These are phyloP conservation scores for Paecilomyces niveus DNA, from an alignment of 2,329 filamentous ascomycete genomes.

Conservation along the genomic window DNA sequence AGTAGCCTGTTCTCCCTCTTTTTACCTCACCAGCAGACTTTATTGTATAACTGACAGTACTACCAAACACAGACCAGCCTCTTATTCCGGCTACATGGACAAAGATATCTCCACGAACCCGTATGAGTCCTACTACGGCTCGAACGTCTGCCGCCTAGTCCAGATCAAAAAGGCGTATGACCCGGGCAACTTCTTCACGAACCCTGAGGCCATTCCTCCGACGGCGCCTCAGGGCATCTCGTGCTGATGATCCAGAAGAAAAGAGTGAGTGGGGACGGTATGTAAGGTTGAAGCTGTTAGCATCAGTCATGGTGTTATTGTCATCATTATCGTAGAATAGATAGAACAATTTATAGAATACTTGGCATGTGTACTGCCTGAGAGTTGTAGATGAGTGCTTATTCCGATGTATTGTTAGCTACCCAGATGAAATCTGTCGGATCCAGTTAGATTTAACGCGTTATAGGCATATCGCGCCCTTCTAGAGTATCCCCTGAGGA, in stretches of 20 bases:
- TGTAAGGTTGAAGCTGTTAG: not conserved
- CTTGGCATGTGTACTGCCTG: not conserved
- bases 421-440: not conserved
- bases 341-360: not conserved
- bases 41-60: not conserved
- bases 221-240: not conserved
- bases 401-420: not conserved
- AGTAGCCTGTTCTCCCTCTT: not conserved
- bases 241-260: not conserved
- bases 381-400: not conserved
- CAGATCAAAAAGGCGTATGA: not conserved
- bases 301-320: not conserved
- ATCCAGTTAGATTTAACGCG: not conserved
- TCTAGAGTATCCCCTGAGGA: not conserved
- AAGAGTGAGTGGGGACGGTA: too few species aligned
- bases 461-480: not conserved
- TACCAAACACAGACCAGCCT: conserved; percentile 1
- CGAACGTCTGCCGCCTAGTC: conserved; percentile 5
- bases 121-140: conserved; percentile 6
- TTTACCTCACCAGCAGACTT: not conserved
- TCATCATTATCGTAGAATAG: not conserved
- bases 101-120: conserved; percentile 6
- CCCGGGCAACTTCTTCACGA: not conserved
- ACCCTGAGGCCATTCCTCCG: not conserved
- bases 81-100: conserved; percentile 9